Evolutionary conservation across 78 protist species (phyloP).

Genomic region (Polysphondylium violaceum): DNA sequence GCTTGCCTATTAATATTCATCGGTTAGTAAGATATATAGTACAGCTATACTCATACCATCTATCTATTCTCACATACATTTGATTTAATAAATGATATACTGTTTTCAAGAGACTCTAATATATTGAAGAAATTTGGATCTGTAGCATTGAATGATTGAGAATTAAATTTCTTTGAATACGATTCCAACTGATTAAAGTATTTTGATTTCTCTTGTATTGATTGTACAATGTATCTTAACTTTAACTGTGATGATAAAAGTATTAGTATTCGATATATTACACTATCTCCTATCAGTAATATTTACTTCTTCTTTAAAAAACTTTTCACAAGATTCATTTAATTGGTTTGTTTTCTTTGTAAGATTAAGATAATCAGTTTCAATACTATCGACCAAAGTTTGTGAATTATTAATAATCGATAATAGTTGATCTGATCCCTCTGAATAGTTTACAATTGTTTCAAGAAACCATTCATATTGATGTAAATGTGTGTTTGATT

Average conservation of each 20-base stretch:
- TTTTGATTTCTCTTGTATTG: conserved; percentile 62
- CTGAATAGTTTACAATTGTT: conserved; percentile 39
- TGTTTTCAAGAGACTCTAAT: conserved; percentile 56
- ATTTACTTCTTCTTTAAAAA: conserved; percentile 74
- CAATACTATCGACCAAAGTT: conserved; percentile 32
- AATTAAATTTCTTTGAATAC: conserved; percentile 48
- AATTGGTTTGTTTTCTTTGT: conserved; percentile 77
- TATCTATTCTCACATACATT: conserved; percentile 24
- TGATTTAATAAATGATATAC: conserved; percentile 73
- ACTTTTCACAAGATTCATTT: conserved; percentile 77
- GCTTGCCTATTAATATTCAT: not conserved
- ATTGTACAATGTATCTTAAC: conserved; percentile 73
- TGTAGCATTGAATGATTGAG: conserved; percentile 24
- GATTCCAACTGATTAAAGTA: conserved; percentile 60
- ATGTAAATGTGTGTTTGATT: conserved; percentile 50
- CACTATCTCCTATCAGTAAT: not conserved
- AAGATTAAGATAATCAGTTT: conserved; percentile 53
- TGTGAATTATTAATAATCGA: conserved; percentile 31
- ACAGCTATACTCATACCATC: not conserved
- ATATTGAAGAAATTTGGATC: conserved; percentile 46
- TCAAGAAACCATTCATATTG: conserved; percentile 83
- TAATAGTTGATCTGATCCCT: conserved; percentile 45
- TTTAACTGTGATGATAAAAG: conserved; percentile 11
- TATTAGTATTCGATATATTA: not conserved
- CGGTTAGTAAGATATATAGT: not conserved